phyloP scores from a whole-genome alignment of 2,329 filamentous ascomycete species.

The Ustilaginoidea virens region DNA sequence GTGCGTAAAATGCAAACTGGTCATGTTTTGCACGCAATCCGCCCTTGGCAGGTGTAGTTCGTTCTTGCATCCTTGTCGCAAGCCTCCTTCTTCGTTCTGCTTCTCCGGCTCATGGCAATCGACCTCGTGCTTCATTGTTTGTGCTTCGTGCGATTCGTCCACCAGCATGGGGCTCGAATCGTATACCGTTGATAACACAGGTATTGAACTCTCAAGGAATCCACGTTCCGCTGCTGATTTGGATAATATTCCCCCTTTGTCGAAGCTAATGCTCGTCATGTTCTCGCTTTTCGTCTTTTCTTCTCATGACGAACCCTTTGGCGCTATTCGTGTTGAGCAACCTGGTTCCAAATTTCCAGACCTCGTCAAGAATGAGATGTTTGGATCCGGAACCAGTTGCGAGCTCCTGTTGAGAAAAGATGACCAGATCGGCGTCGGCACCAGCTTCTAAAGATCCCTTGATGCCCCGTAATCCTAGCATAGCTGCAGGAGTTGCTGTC shows the following conservation, averaged over 20 bases:
- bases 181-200: no score
- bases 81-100: neutral
- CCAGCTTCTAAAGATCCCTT: conserved; percentile 53
- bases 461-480: conserved; percentile 50
- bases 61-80: no score
- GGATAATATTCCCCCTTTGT: no score
- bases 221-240: no score
- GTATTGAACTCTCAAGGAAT: no score
- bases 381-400: conserved; percentile 23
- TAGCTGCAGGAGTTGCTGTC: conserved; percentile 60
- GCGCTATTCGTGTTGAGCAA: conserved; percentile 19
- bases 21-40: no score
- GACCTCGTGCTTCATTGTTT: no score
- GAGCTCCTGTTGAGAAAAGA: conserved; percentile 39
- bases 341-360: conserved; percentile 61
- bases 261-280: neutral
- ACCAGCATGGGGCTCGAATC: neutral
- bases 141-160: conserved; percentile 1
- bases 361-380: conserved; percentile 52
- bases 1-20: no score
- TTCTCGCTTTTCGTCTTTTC: neutral
- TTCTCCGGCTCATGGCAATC: neutral
- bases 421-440: conserved; percentile 53
- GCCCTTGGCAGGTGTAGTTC: no score
- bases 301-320: neutral